Conservation (phyloP, 805 yeast species). For the Kluyveromyces dobzhanskii region DNA sequence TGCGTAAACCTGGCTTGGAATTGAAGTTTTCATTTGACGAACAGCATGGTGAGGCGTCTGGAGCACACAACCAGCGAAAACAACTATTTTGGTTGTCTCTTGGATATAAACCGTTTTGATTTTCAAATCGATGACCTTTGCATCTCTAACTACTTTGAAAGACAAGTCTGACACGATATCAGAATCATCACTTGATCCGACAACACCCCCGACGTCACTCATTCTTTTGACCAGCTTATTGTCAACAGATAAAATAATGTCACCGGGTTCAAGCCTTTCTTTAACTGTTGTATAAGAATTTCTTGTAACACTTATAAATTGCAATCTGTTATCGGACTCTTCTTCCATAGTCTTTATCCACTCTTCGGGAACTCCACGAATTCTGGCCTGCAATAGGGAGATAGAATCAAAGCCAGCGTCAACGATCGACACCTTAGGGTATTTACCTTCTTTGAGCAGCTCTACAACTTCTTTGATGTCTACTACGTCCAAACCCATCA, state of each 20-base stretch:
- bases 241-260: conserved; percentile 64
- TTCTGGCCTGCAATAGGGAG: conserved; percentile 66
- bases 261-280: conserved; percentile 47
- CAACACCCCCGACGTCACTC: conserved; percentile 49
- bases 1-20: conserved; percentile 81
- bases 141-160: conserved; percentile 66
- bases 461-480: conserved; percentile 53
- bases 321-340: conserved; percentile 55
- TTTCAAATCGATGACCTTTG: conserved; percentile 47
- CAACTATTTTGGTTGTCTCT: conserved; percentile 57
- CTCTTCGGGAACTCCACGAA: conserved; percentile 78
- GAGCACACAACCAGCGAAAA: conserved; percentile 77
- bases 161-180: conserved; percentile 31
- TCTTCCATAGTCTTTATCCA: conserved; percentile 70
- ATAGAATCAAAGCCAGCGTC: conserved; percentile 73
- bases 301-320: conserved; percentile 63
- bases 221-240: conserved; percentile 56
- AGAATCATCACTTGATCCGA: conserved; percentile 33
- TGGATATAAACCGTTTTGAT: conserved; percentile 60
- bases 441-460: conserved; percentile 38
- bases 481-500: conserved; percentile 71
- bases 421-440: conserved; percentile 56
- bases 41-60: conserved; percentile 94
- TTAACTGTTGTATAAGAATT: conserved; percentile 44
- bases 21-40: conserved; percentile 65